Percentiles rank a stretch among this genome's conserved stretches.
These are phyloP conservation scores for Huntiella bhutanensis DNA, from an alignment of 2,329 filamentous ascomycete genomes.

Conservation along the genomic window DNA sequence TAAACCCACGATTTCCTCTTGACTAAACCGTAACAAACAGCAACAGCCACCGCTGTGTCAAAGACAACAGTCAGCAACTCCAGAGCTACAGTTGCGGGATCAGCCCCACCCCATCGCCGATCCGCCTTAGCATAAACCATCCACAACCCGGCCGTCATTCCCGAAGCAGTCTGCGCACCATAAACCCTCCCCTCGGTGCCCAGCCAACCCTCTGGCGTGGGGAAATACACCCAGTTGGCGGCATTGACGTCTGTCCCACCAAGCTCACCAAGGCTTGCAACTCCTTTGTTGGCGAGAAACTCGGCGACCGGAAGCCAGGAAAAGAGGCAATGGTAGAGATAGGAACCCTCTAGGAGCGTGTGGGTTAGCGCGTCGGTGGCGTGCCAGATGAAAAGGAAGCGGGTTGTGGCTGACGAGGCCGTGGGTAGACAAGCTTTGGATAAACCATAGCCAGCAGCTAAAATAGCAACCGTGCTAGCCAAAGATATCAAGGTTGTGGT, in stretches of 20 bases:
- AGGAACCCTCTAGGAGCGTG: conserved; percentile 75
- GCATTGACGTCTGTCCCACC: conserved; percentile 11
- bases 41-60: conserved; percentile 39
- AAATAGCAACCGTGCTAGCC: conserved; percentile 33
- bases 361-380: conserved; percentile 84
- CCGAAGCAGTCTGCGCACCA: conserved; percentile 34
- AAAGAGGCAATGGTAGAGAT: conserved; percentile 90
- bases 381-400: conserved; percentile 85
- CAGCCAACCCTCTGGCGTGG: conserved; percentile 34
- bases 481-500: conserved; percentile 40
- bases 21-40: conserved; percentile 41
- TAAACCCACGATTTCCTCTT: conserved; percentile 34
- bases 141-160: conserved; percentile 38
- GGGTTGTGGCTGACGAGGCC: conserved; percentile 35
- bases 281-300: conserved; percentile 9
- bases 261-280: conserved; percentile 1
- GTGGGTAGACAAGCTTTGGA: conserved; percentile 25
- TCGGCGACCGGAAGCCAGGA: conserved; percentile 21
- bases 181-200: conserved; percentile 30
- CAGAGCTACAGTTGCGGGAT: conserved; percentile 43
- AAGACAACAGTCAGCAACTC: conserved; percentile 47
- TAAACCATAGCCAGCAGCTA: conserved; percentile 12
- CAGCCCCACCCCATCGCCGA: conserved; percentile 41
- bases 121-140: conserved; percentile 51
- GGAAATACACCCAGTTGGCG: conserved; percentile 19